Evolutionary conservation across 139 green algal genomes (phyloP).

Genomic region (Chlamydomonas sphaeroides): DNA sequence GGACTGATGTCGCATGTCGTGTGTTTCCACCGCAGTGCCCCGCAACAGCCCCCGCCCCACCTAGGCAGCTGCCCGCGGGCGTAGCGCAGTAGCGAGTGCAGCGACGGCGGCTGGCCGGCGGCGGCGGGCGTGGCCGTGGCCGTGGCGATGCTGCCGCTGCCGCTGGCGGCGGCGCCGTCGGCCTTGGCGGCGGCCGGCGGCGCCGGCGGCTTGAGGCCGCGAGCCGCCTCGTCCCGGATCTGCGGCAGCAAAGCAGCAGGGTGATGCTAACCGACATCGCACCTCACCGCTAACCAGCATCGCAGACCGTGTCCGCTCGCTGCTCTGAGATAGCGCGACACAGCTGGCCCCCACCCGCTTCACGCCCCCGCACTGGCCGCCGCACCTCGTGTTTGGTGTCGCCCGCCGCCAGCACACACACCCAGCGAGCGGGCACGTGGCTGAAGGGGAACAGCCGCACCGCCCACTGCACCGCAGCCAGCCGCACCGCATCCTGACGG

Average conservation of each 20-base stretch:
- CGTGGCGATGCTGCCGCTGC: neutral
- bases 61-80: conserved; percentile 13
- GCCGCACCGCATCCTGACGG: conserved; percentile 61
- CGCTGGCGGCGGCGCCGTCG: neutral
- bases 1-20: too few relatives aligned
- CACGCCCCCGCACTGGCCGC: too few relatives aligned
- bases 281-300: too few relatives aligned
- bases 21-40: too few relatives aligned
- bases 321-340: too few relatives aligned
- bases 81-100: conserved; percentile 20
- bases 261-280: too few relatives aligned
- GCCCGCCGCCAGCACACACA: conserved; percentile 62
- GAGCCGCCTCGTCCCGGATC: conserved; percentile 38
- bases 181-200: neutral
- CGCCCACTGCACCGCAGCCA: conserved; percentile 86
- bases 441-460: conserved; percentile 76
- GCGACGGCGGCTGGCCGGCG: neutral
- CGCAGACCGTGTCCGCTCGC: too few relatives aligned
- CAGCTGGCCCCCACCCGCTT: too few relatives aligned
- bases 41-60: neutral
- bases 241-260: too few relatives aligned
- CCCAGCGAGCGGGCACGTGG: conserved; percentile 59
- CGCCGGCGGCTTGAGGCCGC: conserved; percentile 9
- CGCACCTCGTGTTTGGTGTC: conserved; percentile 72
- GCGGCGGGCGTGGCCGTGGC: neutral